A percentile compares a stretch with the other conserved stretches of the same genome.
phyloP scores from a whole-genome alignment of 1,284 basidiomycete genomes.

The Peniophora sp. region DNA sequence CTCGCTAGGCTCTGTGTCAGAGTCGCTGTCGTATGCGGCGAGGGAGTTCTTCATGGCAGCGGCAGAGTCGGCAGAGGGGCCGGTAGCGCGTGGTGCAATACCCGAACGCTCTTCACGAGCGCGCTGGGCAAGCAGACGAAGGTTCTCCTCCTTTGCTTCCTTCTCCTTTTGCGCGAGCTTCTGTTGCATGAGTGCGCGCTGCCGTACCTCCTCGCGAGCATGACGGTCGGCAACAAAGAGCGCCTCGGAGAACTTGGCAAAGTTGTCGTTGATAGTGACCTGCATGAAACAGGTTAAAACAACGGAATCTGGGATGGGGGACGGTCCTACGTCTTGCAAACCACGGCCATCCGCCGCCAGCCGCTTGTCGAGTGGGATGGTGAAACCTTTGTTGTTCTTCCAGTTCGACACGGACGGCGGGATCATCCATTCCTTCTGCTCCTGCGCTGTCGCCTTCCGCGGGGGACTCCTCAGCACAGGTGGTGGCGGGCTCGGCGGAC shows the following conservation, averaged over 20 bases:
- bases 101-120: slow-evolving; percentile 93
- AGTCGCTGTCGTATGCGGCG: slow-evolving; percentile 81
- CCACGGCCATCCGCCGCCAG: slow-evolving; percentile 96
- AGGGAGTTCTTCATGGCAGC: slow-evolving; percentile 70
- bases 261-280: slow-evolving; percentile 98
- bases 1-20: slow-evolving; percentile 38
- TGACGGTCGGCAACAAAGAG: slow-evolving; percentile 96
- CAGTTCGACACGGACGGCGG: slow-evolving; percentile 99
- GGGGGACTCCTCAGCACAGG: slow-evolving; percentile 97
- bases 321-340: slow-evolving; percentile 83
- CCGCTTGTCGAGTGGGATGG: slow-evolving; percentile 97
- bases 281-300: slow-evolving; percentile 27
- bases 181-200: slow-evolving; percentile 96
- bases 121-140: slow-evolving; percentile 89
- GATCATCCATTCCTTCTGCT: slow-evolving; percentile 99
- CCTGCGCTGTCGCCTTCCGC: slow-evolving; percentile 89
- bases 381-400: slow-evolving; percentile 99
- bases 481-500: slow-evolving; percentile 92
- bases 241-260: slow-evolving; percentile 97
- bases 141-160: slow-evolving; percentile 91
- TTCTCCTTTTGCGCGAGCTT: slow-evolving; percentile 98
- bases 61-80: slow-evolving; percentile 41
- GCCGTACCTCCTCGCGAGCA: slow-evolving; percentile 95
- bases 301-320: neutral
- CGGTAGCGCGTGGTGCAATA: slow-evolving; percentile 35